Base-by-base conservation (phyloP, 305 asterid genomes). In the Fraxinus xanthoxyloides region DNA sequence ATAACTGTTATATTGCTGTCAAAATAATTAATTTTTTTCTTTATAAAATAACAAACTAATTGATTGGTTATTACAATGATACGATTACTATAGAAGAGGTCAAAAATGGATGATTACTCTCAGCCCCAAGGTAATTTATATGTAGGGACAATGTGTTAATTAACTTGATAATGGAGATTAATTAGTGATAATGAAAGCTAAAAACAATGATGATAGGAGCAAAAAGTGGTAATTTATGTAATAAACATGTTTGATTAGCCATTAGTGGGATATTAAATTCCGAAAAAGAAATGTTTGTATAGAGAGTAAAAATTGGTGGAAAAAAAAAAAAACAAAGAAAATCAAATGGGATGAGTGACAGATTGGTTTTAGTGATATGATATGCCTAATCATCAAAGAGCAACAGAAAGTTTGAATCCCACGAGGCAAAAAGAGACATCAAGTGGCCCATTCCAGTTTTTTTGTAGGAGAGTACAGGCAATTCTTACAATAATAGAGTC, bases 311-410 rank as follows among this genome's bases (percentile, higher is more conserved):
- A 61, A 23, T 54, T 61, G 54, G 15, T 75, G 46, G 81, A 73
- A 75, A 78, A 69, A 73, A 75, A 78, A 69, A 59, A 38, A 77
- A 81, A 73, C n/a, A 56, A 73, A 10, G 3, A 15, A 15, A 75
- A 23, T 24, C 34, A 65, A 7, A 65, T 24, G n/a, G 73, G 8
- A 4, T 32, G 84, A 84, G 80, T 72, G 89, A 54, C 77, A 65
- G 82, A 34, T 81, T 70, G 75, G 46, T 74, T 75, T 34, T 46
- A 24, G 32, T 26, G 73, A 28, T 26, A 67, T 59, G 79, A 77
- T 51, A 77, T 89, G 87, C 81, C 85, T 82, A 89, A 86, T 87
- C 86, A 87, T 89, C 84, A 82, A 86, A 85, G 88, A 75, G 84
- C 83, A 87, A 88, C 85, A 85, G 88, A 74, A 81, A 84, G 80